A percentile compares a stretch with the other conserved stretches of the same genome.
Conservation (phyloP, 2,329 filamentous ascomycete genomes). For the Paecilomyces niveus region DNA sequence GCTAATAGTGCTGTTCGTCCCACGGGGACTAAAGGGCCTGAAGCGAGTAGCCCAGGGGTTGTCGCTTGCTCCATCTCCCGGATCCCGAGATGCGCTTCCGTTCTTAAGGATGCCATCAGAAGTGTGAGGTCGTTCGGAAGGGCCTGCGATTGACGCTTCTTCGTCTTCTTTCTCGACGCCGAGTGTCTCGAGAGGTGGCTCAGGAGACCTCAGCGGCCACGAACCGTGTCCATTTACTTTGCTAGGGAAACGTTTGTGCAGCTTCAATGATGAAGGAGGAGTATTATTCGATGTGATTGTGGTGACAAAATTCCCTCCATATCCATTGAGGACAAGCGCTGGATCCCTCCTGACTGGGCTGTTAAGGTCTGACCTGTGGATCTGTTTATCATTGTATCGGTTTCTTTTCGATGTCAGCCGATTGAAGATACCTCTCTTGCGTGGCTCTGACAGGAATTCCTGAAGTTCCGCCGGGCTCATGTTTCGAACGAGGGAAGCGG, state of each 20-base stretch:
- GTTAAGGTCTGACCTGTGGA: slow-evolving; percentile 19
- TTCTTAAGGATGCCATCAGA: not conserved
- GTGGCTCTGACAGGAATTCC: slow-evolving; percentile 25
- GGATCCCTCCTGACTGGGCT: no score
- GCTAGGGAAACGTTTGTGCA: slow-evolving; percentile 16
- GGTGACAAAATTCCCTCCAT: slow-evolving; percentile 3
- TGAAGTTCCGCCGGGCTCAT: slow-evolving; percentile 36
- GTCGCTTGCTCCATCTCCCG: not conserved
- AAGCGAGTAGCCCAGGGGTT: not conserved
- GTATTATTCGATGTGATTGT: slow-evolving; percentile 12
- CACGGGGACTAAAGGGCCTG: not conserved
- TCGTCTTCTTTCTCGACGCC: not conserved
- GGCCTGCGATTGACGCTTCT: not conserved
- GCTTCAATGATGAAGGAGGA: slow-evolving; percentile 16
- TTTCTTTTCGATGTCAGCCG: slow-evolving; percentile 24
- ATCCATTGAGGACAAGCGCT: slow-evolving; percentile 6
- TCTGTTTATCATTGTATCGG: slow-evolving; percentile 31
- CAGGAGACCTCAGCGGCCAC: slow-evolving; percentile 17
- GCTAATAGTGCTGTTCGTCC: slow-evolving; percentile 3
- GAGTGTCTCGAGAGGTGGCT: not conserved
- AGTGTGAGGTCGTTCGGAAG: slow-evolving; percentile 5
- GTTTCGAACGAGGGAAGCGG: slow-evolving; percentile 37
- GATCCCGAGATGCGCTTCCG: not conserved
- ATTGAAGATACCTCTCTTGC: slow-evolving; percentile 22
- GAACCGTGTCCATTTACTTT: slow-evolving; percentile 1